Evolutionary conservation across 139 green algal genomes (phyloP), one percentile per base, ranked within the genome.

Genomic region (Coccomyxa sp.): DNA sequence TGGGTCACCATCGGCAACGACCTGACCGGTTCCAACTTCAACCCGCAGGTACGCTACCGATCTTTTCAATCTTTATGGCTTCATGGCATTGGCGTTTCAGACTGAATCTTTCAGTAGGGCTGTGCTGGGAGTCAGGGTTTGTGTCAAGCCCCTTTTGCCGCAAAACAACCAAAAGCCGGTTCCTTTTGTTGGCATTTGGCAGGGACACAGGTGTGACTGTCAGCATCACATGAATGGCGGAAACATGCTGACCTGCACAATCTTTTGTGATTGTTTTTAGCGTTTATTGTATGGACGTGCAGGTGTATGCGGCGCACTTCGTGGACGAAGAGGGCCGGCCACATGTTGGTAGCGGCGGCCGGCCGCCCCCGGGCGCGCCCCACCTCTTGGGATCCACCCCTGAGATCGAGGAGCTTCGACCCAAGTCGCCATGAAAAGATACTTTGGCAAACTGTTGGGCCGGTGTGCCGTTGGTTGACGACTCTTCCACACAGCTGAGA

Each of bases 1-100:
- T 97, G 94, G 94, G 87, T 97, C 0, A 97, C 94, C 0, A 88
- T 97, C 31, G 94, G 94, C 76, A 88, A 84, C 15, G 77, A n/a
- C 51, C 90, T 97, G 28, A 90, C 85, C 25, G 87, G 88, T 28
- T 94, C 90, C 67, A 97, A 94, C 74, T 96, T 97, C 87, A 91
- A 89, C 27, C 77, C 85, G 0, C 81, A 92, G 83, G 89, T 94
- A 71, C 12, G 68, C 76, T 67, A 1, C 66, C 38, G 1, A n/a
- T 63, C 27, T 28, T 59, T 13, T n/a, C 63, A 71, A 1, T 71
- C 1, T 71, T 21, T 28, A 25, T 25, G 21, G 21, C 63, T 25
- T 71, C 9, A 71, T 25, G 18, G 18, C 10, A 71, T 28, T 11
- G 1, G 18, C 18, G 4, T 25, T 71, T 71, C 7, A 71, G 4